These are phyloP conservation scores for Chaetomium fimeti DNA, from an alignment of 495 filamentous ascomycete genomes.

Conservation along the genomic window DNA sequence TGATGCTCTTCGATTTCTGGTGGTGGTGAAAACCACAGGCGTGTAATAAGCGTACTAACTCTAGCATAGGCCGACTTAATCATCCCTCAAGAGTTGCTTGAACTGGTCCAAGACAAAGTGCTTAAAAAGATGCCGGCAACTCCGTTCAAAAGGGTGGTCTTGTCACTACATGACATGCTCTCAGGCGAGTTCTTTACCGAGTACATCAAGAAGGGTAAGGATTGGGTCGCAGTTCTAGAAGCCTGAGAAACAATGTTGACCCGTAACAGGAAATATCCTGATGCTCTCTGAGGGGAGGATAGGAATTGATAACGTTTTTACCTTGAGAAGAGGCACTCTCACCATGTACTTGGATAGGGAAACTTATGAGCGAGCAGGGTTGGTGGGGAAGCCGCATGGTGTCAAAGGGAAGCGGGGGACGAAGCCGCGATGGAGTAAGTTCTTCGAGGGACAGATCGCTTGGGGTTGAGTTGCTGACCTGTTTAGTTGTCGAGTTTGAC, in stretches of 20 bases:
- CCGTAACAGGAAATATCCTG: conserved; percentile 67
- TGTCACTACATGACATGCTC: conserved; percentile 70
- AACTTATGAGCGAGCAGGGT: conserved; percentile 78
- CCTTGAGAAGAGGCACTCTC: conserved; percentile 67
- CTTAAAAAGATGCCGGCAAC: conserved; percentile 36
- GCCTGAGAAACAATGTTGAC: neutral
- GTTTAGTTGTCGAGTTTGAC: conserved; percentile 74
- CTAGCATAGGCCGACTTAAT: conserved; percentile 66
- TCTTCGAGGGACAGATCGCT: neutral
- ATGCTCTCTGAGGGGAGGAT: conserved; percentile 87
- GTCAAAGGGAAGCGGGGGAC: conserved; percentile 54
- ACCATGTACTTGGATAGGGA: conserved; percentile 78
- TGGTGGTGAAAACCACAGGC: neutral
- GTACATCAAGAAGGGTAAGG: conserved; percentile 80
- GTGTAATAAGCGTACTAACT: conserved; percentile 10
- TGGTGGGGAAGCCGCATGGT: conserved; percentile 69
- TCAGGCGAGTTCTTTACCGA: conserved; percentile 77
- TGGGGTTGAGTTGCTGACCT: neutral
- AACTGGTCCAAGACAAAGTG: conserved; percentile 58
- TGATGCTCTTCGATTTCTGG: too few relatives aligned
- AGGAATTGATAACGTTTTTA: conserved; percentile 78
- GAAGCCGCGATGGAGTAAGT: conserved; percentile 53
- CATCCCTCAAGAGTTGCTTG: conserved; percentile 65
- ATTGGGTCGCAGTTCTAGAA: neutral
- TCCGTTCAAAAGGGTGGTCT: conserved; percentile 67